These are phyloP conservation scores for Tuber umbilicatum DNA, from an alignment of 495 filamentous ascomycete genomes.

Conservation along the genomic window DNA sequence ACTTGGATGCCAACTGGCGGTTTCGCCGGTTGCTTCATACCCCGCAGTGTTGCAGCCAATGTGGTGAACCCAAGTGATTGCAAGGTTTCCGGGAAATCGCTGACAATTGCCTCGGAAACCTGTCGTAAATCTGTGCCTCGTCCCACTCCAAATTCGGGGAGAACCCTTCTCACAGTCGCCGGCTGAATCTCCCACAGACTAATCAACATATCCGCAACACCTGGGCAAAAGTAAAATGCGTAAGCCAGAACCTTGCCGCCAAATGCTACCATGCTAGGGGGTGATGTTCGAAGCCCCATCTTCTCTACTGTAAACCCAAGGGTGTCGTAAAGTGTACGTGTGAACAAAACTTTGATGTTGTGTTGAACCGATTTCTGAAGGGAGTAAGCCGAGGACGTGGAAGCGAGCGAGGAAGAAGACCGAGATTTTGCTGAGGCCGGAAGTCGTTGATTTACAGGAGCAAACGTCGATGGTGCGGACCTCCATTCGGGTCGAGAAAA, in stretches of 20 bases:
- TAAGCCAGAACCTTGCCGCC: constrained; percentile 92
- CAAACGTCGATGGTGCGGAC: constrained; percentile 59
- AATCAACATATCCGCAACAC: constrained; percentile 77
- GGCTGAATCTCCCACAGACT: constrained; percentile 70
- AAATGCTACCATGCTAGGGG: constrained; percentile 85
- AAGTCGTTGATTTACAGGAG: constrained; percentile 51
- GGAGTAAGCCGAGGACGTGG: constrained; percentile 67
- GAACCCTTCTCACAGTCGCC: constrained; percentile 60
- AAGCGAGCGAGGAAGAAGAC: constrained; percentile 54
- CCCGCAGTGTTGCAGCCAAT: constrained; percentile 54
- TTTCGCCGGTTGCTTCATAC: constrained; percentile 61
- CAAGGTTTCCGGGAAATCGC: constrained; percentile 65
- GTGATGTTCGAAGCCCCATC: constrained; percentile 81
- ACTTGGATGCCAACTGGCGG: constrained; percentile 66
- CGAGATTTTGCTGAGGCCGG: constrained; percentile 47
- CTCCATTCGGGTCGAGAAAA: constrained; percentile 95
- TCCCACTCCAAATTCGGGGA: constrained; percentile 57
- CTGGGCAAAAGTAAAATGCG: constrained; percentile 92
- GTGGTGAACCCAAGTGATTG: constrained; percentile 67
- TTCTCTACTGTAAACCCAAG: constrained; percentile 86
- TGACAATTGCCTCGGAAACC: constrained; percentile 55
- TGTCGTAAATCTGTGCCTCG: constrained; percentile 44
- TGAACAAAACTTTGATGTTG: constrained; percentile 87
- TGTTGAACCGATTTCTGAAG: constrained; percentile 81
- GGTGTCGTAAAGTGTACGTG: constrained; percentile 76